phyloP scores from a whole-genome alignment of 2,329 filamentous ascomycete species.

The Penicillium sp. region DNA sequence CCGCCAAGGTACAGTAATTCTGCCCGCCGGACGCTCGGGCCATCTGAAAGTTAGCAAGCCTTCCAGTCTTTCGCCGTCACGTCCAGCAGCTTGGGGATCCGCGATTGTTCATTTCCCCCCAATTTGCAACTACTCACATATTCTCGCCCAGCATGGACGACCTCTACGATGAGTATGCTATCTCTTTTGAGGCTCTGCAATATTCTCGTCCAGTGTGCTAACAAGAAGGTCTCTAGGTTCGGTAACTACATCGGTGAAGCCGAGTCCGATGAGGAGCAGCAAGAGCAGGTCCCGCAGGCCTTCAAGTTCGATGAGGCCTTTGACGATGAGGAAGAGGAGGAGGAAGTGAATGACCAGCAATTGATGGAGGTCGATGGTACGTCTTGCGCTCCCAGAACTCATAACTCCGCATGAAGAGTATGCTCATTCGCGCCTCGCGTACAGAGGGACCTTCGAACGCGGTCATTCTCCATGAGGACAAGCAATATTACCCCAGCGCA shows the following conservation, averaged over 20 bases:
- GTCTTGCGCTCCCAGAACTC: slow-evolving; percentile 19
- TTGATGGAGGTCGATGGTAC: slow-evolving; percentile 89
- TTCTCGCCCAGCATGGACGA: slow-evolving; percentile 71
- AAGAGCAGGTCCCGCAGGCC: slow-evolving; percentile 74
- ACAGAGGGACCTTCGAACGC: slow-evolving; percentile 85
- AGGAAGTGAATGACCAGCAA: slow-evolving; percentile 71
- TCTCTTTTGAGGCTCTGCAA: not conserved
- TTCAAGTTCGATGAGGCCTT: slow-evolving; percentile 76
- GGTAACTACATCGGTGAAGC: slow-evolving; percentile 98
- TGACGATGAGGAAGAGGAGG: slow-evolving; percentile 61
- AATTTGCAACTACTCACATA: not conserved
- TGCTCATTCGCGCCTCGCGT: slow-evolving; percentile 49
- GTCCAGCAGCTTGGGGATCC: slow-evolving; percentile 18
- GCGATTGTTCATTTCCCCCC: slow-evolving; percentile 8
- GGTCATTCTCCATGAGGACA: slow-evolving; percentile 97
- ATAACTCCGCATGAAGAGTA: not conserved
- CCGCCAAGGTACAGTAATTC: not conserved
- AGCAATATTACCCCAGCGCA: slow-evolving; percentile 98
- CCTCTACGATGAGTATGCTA: slow-evolving; percentile 84
- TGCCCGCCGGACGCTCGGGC: slow-evolving; percentile 19
- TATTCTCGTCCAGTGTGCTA: slow-evolving; percentile 17
- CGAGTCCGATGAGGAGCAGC: slow-evolving; percentile 81
- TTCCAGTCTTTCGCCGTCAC: slow-evolving; percentile 19
- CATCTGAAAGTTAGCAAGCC: slow-evolving; percentile 26
- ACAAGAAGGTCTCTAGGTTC: slow-evolving; percentile 61